Evolutionary conservation across 768 basidiomycete species (phyloP).

Genomic region (Rhizopogon vesiculosus): DNA sequence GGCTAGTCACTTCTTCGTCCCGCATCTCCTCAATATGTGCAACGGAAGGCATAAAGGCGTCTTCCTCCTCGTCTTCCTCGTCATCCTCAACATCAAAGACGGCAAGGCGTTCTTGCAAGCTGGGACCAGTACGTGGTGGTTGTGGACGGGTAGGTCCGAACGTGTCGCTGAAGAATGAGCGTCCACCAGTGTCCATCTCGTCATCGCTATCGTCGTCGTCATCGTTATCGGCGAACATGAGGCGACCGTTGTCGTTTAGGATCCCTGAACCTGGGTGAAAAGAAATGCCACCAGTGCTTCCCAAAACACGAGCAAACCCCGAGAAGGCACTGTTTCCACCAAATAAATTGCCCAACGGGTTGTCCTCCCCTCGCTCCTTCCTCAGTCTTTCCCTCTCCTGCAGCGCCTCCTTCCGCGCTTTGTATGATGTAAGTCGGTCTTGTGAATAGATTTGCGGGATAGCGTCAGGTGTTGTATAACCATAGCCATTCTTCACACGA

Average conservation of each 20-base stretch:
- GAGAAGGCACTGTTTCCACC: slow-evolving; percentile 34
- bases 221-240: slow-evolving; percentile 62
- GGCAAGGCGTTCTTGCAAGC: slow-evolving; percentile 56
- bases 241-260: slow-evolving; percentile 40
- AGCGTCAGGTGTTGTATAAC: slow-evolving; percentile 70
- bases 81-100: slow-evolving; percentile 61
- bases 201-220: slow-evolving; percentile 61
- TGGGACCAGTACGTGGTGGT: slow-evolving; percentile 48
- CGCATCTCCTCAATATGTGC: slow-evolving; percentile 25
- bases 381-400: slow-evolving; percentile 43
- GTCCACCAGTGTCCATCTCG: slow-evolving; percentile 29
- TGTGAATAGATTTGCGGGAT: slow-evolving; percentile 75
- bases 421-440: slow-evolving; percentile 59
- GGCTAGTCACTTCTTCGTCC: slow-evolving; percentile 26
- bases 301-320: slow-evolving; percentile 52
- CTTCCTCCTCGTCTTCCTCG: slow-evolving; percentile 28
- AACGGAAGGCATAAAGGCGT: slow-evolving; percentile 3
- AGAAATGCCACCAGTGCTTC: slow-evolving; percentile 58
- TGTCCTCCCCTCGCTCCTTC: slow-evolving; percentile 31
- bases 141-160: slow-evolving; percentile 37
- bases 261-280: slow-evolving; percentile 54
- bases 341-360: slow-evolving; percentile 19
- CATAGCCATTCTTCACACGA: slow-evolving; percentile 70
- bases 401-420: slow-evolving; percentile 53
- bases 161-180: slow-evolving; percentile 47